Conservation (phyloP, 495 filamentous ascomycete genomes). For the Tuber microsphaerosporum region DNA sequence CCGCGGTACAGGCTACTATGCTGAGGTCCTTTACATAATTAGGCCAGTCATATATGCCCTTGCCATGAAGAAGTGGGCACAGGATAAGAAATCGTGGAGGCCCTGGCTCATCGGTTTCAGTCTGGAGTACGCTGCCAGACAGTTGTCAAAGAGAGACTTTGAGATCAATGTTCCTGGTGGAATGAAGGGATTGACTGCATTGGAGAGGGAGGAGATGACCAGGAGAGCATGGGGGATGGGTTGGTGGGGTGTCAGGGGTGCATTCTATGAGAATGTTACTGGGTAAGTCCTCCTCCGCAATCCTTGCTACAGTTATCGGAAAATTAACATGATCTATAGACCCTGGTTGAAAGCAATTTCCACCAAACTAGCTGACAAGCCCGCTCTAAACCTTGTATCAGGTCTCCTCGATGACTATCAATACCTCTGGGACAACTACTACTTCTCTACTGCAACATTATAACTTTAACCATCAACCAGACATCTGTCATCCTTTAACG, state of each 20-base stretch:
- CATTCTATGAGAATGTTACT: slow-evolving; percentile 90
- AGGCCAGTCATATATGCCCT: slow-evolving; percentile 83
- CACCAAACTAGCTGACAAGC: slow-evolving; percentile 62
- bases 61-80: slow-evolving; percentile 61
- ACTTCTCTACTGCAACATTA: slow-evolving; percentile 71
- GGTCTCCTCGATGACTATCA: slow-evolving; percentile 90
- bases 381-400: slow-evolving; percentile 68
- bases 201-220: slow-evolving; percentile 81
- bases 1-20: slow-evolving; percentile 62
- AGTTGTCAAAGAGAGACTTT: slow-evolving; percentile 68
- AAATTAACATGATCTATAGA: slow-evolving; percentile 40
- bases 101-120: slow-evolving; percentile 85
- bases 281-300: slow-evolving; percentile 50
- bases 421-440: slow-evolving; percentile 96
- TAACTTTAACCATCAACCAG: slow-evolving; percentile 38
- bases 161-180: slow-evolving; percentile 60
- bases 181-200: slow-evolving; percentile 62
- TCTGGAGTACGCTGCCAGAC: slow-evolving; percentile 78
- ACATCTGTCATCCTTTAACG: not conserved
- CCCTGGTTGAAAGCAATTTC: slow-evolving; percentile 57
- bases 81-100: slow-evolving; percentile 63
- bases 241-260: slow-evolving; percentile 93
- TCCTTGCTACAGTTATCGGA: not conserved
- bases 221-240: slow-evolving; percentile 80
- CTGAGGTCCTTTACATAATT: slow-evolving; percentile 84